phyloP scores from a whole-genome alignment of 768 basidiomycete genomes.

The Boletus tylopilopsis region DNA sequence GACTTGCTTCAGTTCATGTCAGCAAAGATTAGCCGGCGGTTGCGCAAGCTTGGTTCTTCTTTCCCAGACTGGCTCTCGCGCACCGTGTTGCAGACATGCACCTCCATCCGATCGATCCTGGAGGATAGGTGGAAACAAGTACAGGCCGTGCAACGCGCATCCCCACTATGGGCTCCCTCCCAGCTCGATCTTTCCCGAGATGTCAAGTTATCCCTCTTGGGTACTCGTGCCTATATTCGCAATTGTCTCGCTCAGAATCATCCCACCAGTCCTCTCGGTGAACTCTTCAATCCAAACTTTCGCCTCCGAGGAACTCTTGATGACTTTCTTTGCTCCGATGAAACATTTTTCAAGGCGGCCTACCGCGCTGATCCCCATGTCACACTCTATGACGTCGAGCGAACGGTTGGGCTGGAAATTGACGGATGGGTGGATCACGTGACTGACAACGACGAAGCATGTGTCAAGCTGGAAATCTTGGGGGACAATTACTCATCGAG shows the following conservation, averaged over 20 bases:
- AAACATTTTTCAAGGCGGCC: constrained; percentile 6
- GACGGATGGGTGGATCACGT: constrained; percentile 30
- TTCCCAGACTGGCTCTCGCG: constrained; percentile 33
- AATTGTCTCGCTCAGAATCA: constrained; percentile 12
- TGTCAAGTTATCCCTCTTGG: constrained; percentile 30
- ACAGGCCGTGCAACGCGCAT: constrained; percentile 21
- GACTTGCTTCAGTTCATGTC: constrained; percentile 30
- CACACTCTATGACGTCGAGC: constrained; percentile 38
- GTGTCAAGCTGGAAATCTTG: constrained; percentile 23
- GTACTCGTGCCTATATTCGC: constrained; percentile 28
- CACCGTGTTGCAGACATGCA: constrained; percentile 33
- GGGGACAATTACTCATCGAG: constrained; percentile 21
- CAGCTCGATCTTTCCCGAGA: constrained; percentile 28
- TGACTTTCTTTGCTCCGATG: constrained; percentile 9
- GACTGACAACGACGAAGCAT: constrained; percentile 19
- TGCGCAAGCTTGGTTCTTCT: constrained; percentile 20
- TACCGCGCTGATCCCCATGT: constrained; percentile 5
- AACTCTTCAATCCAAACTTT: constrained; percentile 1
- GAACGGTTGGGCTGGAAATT: constrained; percentile 26
- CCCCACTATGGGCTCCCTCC: constrained; percentile 4
- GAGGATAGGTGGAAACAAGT: constrained; percentile 34
- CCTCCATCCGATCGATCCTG: constrained; percentile 36
- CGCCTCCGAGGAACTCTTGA: constrained; percentile 7
- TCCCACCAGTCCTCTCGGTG: background rate
- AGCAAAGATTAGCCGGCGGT: constrained; percentile 25